Conservation (phyloP, 2,329 filamentous ascomycete species). For the Coleophoma eucalyptorum region DNA sequence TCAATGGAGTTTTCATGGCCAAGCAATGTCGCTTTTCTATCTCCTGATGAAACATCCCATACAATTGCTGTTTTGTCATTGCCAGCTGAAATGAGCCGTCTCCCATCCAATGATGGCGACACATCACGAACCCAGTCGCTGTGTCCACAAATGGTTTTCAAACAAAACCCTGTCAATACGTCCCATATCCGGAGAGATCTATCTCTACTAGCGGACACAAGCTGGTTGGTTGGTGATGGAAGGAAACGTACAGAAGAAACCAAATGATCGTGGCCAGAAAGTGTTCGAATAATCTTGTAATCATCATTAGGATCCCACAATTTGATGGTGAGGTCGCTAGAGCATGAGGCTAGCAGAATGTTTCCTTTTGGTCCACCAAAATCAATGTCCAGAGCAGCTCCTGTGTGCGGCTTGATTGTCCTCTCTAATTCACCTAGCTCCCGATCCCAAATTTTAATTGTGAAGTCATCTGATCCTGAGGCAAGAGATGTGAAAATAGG, state of each 20-base stretch:
- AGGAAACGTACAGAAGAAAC: conserved; percentile 83
- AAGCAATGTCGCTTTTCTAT: conserved; percentile 72
- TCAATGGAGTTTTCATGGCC: conserved; percentile 83
- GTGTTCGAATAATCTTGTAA: conserved; percentile 87
- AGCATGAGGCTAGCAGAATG: conserved; percentile 61
- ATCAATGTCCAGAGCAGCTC: conserved; percentile 79
- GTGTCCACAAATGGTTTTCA: conserved; percentile 79
- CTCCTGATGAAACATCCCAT: conserved; percentile 70
- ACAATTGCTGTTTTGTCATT: conserved; percentile 75
- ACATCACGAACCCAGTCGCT: conserved; percentile 84
- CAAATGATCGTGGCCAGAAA: conserved; percentile 85
- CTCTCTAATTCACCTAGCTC: conserved; percentile 82
- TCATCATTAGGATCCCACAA: conserved; percentile 86
- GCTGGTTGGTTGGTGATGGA: conserved; percentile 73
- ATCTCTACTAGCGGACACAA: conserved; percentile 80
- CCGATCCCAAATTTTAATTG: conserved; percentile 95
- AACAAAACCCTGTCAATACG: conserved; percentile 81
- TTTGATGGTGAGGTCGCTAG: conserved; percentile 84
- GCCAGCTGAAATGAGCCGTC: conserved; percentile 74
- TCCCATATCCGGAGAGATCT: conserved; percentile 85
- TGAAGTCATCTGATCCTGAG: conserved; percentile 83
- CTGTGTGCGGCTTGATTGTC: conserved; percentile 86
- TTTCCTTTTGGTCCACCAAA: conserved; percentile 78
- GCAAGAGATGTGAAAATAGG: conserved; percentile 83
- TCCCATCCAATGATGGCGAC: conserved; percentile 72